These are phyloP conservation scores for Penicillium palitans DNA, from an alignment of 2,329 filamentous ascomycete genomes.

Conservation along the genomic window DNA sequence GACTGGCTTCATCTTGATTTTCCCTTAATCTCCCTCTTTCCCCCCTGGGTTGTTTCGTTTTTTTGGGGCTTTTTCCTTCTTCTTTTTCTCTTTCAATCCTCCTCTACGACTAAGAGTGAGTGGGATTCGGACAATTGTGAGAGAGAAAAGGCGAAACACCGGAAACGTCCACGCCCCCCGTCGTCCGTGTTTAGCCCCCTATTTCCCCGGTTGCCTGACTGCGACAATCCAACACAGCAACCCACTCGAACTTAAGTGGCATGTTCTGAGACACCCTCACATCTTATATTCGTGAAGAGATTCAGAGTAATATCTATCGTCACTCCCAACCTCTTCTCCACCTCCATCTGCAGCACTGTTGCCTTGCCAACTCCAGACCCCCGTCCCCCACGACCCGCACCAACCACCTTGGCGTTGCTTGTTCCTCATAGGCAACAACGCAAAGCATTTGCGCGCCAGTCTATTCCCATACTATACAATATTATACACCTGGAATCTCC, in stretches of 20 bases:
- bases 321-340: neutral
- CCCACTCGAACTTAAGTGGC: slow-evolving; percentile 1
- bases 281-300: neutral
- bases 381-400: slow-evolving; percentile 21
- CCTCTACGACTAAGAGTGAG: slow-evolving; percentile 2
- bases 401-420: slow-evolving; percentile 30
- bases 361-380: slow-evolving; percentile 26
- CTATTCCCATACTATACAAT: neutral
- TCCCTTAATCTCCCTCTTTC: slow-evolving; percentile 1
- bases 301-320: neutral
- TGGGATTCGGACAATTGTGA: neutral
- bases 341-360: slow-evolving; percentile 15
- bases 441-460: slow-evolving; percentile 9
- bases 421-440: slow-evolving; percentile 13
- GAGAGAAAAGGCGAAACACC: neutral
- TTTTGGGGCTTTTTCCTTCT: neutral
- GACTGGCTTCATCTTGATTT: slow-evolving; percentile 14
- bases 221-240: slow-evolving; percentile 3
- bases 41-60: neutral
- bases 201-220: slow-evolving; percentile 9
- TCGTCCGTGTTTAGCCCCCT: slow-evolving; percentile 10
- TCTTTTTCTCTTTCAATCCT: slow-evolving; percentile 1
- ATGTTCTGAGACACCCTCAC: neutral
- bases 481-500: neutral
- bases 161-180: neutral